Percentiles rank a stretch among this genome's conserved stretches.
phyloP scores from a whole-genome alignment of 2,329 filamentous ascomycete genomes.

The Aspergillus sp. region DNA sequence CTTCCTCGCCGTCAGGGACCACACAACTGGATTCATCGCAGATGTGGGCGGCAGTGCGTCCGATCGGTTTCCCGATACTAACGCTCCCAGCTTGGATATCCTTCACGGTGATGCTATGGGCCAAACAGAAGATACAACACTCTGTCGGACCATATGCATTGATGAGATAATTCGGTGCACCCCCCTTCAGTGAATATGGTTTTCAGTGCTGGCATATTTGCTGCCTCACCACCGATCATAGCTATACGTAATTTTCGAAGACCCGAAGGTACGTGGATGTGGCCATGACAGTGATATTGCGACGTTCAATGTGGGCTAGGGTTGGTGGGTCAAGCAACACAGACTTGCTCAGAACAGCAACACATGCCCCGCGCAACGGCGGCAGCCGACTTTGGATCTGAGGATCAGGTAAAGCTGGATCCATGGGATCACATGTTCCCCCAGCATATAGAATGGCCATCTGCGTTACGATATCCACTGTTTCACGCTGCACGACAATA shows the following conservation, averaged over 20 bases:
- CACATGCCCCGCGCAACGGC: constrained; percentile 10
- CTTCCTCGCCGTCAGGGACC: constrained; percentile 9
- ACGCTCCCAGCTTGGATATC: constrained; percentile 8
- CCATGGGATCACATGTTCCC: constrained; percentile 15
- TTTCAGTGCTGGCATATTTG: constrained; percentile 10
- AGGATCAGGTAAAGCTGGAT: constrained; percentile 12
- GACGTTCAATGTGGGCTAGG: constrained; percentile 1
- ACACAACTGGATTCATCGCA: constrained; percentile 5
- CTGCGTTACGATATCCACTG: constrained; percentile 14
- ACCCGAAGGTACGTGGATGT: constrained; percentile 9
- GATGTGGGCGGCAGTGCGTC: constrained; percentile 7
- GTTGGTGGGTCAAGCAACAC: constrained; percentile 6
- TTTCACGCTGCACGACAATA: constrained; percentile 11
- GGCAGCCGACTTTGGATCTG: constrained; percentile 12
- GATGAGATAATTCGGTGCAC: constrained; percentile 10
- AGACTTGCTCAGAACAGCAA: constrained; percentile 9
- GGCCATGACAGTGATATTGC: constrained; percentile 10
- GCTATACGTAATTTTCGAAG: constrained; percentile 7
- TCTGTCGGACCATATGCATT: constrained; percentile 20
- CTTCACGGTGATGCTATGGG: constrained; percentile 8
- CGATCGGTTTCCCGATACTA: constrained; percentile 35
- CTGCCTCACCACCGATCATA: constrained; percentile 13
- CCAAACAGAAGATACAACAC: constrained; percentile 11
- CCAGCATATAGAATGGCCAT: constrained; percentile 17
- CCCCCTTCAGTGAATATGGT: constrained; percentile 7